These are phyloP conservation scores for Dendrocalamus sinicus DNA, from an alignment of 176 grass and related monocot species.

Conservation along the genomic window DNA sequence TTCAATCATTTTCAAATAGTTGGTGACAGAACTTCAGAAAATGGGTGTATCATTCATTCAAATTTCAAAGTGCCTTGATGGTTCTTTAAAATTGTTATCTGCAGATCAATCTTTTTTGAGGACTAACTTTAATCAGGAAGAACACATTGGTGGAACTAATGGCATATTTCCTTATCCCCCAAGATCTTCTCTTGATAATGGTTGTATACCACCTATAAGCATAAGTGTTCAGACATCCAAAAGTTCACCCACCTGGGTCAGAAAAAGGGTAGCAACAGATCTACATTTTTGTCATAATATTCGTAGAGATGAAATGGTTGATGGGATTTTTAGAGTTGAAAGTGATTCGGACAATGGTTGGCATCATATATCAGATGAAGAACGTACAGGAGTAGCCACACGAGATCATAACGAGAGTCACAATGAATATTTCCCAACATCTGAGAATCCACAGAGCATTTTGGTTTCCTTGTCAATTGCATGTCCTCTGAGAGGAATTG, in stretches of 20 bases:
- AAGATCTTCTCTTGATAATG: slow-evolving; percentile 38
- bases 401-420: slow-evolving; percentile 52
- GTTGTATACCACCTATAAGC: slow-evolving; percentile 31
- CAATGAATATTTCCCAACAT: slow-evolving; percentile 69
- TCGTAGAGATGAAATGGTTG: slow-evolving; percentile 35
- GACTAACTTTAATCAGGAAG: slow-evolving; percentile 44
- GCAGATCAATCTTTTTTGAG: slow-evolving; percentile 37
- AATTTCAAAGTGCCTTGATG: slow-evolving; percentile 19
- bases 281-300: slow-evolving; percentile 3
- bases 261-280: slow-evolving; percentile 23
- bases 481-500: slow-evolving; percentile 66
- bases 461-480: slow-evolving; percentile 89
- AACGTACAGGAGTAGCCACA: slow-evolving; percentile 47
- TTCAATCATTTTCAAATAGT: slow-evolving; percentile 38
- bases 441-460: slow-evolving; percentile 89
- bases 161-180: slow-evolving; percentile 19
- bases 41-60: slow-evolving; percentile 40
- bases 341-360: slow-evolving; percentile 55
- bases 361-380: slow-evolving; percentile 68
- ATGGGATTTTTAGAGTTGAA: slow-evolving; percentile 44
- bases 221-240: slow-evolving; percentile 26
- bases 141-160: slow-evolving; percentile 35
- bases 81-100: slow-evolving; percentile 41
- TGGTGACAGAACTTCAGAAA: slow-evolving; percentile 44
- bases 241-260: slow-evolving; percentile 21